These are phyloP conservation scores for Trichophyton simii DNA, from an alignment of 2,329 filamentous ascomycete species.

Conservation along the genomic window DNA sequence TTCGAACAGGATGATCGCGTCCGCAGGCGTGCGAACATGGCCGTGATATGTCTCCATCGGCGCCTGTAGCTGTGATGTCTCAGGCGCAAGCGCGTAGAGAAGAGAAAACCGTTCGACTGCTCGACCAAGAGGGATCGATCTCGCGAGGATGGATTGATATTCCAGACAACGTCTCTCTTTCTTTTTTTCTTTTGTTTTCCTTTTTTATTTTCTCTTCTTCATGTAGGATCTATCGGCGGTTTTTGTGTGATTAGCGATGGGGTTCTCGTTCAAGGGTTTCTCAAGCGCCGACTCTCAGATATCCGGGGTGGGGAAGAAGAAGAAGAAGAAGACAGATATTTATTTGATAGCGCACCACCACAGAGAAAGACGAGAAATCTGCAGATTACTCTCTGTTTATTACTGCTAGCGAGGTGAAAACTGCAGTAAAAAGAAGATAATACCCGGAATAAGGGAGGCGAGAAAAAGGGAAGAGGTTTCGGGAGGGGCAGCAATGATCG, in stretches of 20 bases:
- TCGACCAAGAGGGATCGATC: neutral
- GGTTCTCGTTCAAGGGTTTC: neutral
- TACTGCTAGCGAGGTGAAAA: no score
- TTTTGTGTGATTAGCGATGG: neutral
- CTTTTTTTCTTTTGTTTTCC: no score
- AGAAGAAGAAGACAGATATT: neutral
- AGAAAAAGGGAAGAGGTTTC: no score
- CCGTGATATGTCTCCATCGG: slow-evolving; percentile 93
- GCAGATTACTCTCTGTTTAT: no score
- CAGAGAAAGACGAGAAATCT: no score
- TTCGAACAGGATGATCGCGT: slow-evolving; percentile 98
- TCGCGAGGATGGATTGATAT: neutral
- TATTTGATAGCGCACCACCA: no score
- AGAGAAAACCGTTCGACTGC: neutral
- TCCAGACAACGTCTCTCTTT: no score
- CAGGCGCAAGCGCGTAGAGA: neutral
- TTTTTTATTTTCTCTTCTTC: no score
- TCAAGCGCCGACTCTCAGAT: neutral
- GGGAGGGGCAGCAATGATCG: neutral
- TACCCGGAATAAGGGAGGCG: neutral
- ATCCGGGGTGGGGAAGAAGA: neutral
- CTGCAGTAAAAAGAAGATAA: no score
- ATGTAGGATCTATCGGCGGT: neutral
- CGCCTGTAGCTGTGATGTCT: neutral
- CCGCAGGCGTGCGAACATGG: slow-evolving; percentile 84